Evolutionary conservation across 805 yeast genomes (phyloP), one percentile per base, ranked within the genome.

Genomic region (Priceomyces medius): DNA sequence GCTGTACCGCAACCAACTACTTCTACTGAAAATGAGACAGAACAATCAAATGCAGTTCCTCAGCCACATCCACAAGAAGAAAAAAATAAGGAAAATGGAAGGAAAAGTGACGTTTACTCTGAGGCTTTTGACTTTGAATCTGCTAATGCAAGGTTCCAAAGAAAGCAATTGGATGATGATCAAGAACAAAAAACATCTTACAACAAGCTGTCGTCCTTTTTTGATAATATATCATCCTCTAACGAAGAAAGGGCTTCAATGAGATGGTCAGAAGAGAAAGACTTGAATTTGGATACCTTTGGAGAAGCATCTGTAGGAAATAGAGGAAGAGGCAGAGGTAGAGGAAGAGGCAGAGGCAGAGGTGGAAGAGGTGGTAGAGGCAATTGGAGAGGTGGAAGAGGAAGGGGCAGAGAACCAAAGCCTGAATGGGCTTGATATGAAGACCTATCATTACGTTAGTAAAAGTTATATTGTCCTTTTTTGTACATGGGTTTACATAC

Each of bases 171-270:
- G 18, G 69, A 62, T 20, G 65, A 59, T 27, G 55, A 53, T 19
- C 63, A 61, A 44, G 71, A 63, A 26, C 70, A 54, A 13, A 52
- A 56, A 18, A 65, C 61, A 20, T 56, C 54, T 20, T 93, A 93
- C 68, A 78, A 89, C 67, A 88, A 83, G 61, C 76, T 77, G 55
- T 79, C 88, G 10, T 89, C 97, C 1, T 91, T 93, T 63, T 91
- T 91, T 56, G 98, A 93, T 64, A 79, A 77, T 46, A 79, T 91
- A 43, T 85, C 95, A 8, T 78, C 88, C 8, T 81, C 88, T 3
- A 72, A 81, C 28, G 68, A 59, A 35, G 77, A 74, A 40, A 74
- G 74, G 37, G 56, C 64, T 19, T 35, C 56, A 26, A 69, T 80
- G 78, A 76, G 81, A 55, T 83, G 95, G 81, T 68, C 75, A 35